Evolutionary conservation across 441 rosid genomes (phyloP).

Genomic region (Codiaeum variegatum): DNA sequence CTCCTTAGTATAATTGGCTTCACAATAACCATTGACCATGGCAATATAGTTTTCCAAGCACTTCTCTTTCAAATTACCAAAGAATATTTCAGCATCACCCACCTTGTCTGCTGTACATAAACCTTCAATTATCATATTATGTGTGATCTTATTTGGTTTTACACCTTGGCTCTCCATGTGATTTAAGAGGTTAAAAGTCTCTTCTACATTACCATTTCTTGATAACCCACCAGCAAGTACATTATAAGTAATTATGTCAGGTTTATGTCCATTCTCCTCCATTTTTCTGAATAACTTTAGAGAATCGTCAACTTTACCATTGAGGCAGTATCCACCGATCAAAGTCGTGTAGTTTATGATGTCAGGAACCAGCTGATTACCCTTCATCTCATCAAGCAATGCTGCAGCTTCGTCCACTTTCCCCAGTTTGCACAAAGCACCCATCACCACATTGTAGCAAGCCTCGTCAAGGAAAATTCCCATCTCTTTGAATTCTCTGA

Average conservation of each 20-base stretch:
- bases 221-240: slow-evolving; percentile 55
- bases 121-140: slow-evolving; percentile 59
- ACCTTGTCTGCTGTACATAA: slow-evolving; percentile 56
- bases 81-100: slow-evolving; percentile 51
- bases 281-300: slow-evolving; percentile 45
- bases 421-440: slow-evolving; percentile 58
- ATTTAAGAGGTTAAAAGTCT: slow-evolving; percentile 31
- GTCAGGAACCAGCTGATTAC: slow-evolving; percentile 44
- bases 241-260: slow-evolving; percentile 51
- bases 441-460: slow-evolving; percentile 45
- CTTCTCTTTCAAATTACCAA: slow-evolving; percentile 33
- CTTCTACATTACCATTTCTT: slow-evolving; percentile 40
- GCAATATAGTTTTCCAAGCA: slow-evolving; percentile 42
- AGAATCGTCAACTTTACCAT: slow-evolving; percentile 42
- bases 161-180: slow-evolving; percentile 38
- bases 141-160: slow-evolving; percentile 41
- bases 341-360: slow-evolving; percentile 61
- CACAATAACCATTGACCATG: slow-evolving; percentile 61
- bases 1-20: slow-evolving; percentile 32
- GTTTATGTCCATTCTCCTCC: slow-evolving; percentile 40
- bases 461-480: slow-evolving; percentile 52
- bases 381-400: slow-evolving; percentile 56
- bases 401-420: slow-evolving; percentile 50
- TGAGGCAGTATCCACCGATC: slow-evolving; percentile 53
- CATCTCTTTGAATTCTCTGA: slow-evolving; percentile 32